These are phyloP conservation scores for Chamaecrista fasciculata DNA, from an alignment of 306 rosid species.

Conservation along the genomic window DNA sequence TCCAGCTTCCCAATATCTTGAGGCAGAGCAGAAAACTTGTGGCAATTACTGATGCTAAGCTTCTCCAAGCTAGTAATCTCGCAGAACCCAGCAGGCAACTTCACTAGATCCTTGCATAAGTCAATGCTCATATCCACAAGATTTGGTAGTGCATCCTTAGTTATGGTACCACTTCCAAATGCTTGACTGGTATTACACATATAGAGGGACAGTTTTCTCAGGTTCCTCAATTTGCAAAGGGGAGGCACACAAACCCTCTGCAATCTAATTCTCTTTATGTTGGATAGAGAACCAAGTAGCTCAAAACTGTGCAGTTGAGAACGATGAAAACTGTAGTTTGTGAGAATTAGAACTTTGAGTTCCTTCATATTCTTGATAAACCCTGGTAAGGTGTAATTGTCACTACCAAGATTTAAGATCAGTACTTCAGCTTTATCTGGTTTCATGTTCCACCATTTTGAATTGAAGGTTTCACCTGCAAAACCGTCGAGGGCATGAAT, in stretches of 20 bases:
- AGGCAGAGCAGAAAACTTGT: slow-evolving; percentile 34
- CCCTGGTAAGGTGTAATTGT: slow-evolving; percentile 44
- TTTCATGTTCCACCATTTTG: slow-evolving; percentile 49
- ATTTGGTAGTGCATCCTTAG: slow-evolving; percentile 40
- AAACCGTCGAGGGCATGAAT: slow-evolving; percentile 16
- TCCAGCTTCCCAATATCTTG: slow-evolving; percentile 31
- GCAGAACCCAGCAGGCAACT: slow-evolving; percentile 35
- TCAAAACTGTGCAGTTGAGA: slow-evolving; percentile 41
- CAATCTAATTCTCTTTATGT: slow-evolving; percentile 54
- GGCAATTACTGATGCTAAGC: slow-evolving; percentile 49
- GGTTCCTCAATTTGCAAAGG: slow-evolving; percentile 29
- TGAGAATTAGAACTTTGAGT: slow-evolving; percentile 52
- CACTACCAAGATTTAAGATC: slow-evolving; percentile 45
- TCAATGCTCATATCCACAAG: slow-evolving; percentile 47
- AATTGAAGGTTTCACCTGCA: slow-evolving; percentile 53
- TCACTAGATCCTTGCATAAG: slow-evolving; percentile 42
- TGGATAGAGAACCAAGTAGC: slow-evolving; percentile 31
- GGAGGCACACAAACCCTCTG: slow-evolving; percentile 47
- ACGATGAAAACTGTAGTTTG: slow-evolving; percentile 45
- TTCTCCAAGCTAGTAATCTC: slow-evolving; percentile 32
- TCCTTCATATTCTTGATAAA: slow-evolving; percentile 46
- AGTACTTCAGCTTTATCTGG: slow-evolving; percentile 54
- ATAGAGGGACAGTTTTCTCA: slow-evolving; percentile 40
- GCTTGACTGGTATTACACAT: slow-evolving; percentile 43
- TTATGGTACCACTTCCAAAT: slow-evolving; percentile 18